Percentiles rank a stretch among this genome's conserved stretches.
phyloP scores from a whole-genome alignment of 2,329 filamentous ascomycete genomes.

The Lecanosticta acicola region DNA sequence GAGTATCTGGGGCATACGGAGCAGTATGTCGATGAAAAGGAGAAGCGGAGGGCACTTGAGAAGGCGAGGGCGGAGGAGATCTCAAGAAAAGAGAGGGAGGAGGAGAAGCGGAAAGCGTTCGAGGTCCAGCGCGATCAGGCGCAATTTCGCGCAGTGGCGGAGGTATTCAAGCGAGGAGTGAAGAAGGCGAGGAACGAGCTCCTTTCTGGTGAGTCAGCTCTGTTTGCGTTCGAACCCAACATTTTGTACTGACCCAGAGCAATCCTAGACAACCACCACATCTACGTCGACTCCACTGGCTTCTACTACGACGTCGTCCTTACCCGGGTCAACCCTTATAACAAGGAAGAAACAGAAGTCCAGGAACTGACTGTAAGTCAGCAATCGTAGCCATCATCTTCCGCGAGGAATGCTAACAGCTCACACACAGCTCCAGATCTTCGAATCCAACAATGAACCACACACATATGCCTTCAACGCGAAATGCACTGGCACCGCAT shows the following conservation, averaged over 20 bases:
- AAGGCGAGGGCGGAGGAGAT: constrained; percentile 21
- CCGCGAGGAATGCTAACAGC: constrained; percentile 15
- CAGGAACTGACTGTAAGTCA: constrained; percentile 1
- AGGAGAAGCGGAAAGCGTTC: constrained; percentile 13
- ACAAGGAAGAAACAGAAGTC: constrained; percentile 37
- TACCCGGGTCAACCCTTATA: constrained; percentile 49
- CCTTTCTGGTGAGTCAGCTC: constrained; percentile 35
- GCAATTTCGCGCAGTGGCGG: constrained; percentile 9
- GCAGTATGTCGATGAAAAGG: constrained; percentile 19
- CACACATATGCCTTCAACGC: constrained; percentile 56
- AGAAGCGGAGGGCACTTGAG: constrained; percentile 29
- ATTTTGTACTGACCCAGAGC: no score
- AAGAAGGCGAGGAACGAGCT: constrained; percentile 26
- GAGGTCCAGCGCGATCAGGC: constrained; percentile 13
- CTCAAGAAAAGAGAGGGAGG: constrained; percentile 31
- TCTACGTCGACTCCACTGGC: constrained; percentile 58
- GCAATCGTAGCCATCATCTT: neutral
- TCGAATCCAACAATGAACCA: constrained; percentile 57
- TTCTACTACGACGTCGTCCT: constrained; percentile 62
- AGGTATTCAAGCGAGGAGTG: constrained; percentile 21
- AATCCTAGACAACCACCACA: constrained; percentile 52
- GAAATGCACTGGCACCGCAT: constrained; percentile 16
- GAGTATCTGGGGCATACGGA: constrained; percentile 36
- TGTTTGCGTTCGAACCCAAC: no score
- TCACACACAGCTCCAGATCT: constrained; percentile 50